These are phyloP conservation scores for Coemansia sp. DNA, from an alignment of 192 early-diverging fungal genomes.

Conservation along the genomic window DNA sequence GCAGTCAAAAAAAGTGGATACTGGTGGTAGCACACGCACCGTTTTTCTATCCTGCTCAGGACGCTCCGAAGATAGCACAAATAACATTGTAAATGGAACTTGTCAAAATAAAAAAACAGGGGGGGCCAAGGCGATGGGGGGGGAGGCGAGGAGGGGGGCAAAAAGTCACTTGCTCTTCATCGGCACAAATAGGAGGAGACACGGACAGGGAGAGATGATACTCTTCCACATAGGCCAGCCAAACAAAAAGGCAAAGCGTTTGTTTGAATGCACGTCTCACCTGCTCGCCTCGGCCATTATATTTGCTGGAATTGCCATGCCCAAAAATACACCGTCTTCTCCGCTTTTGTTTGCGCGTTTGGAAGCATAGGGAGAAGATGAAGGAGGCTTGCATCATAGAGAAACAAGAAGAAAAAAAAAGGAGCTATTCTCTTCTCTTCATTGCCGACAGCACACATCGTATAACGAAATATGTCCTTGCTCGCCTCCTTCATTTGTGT, in stretches of 20 bases:
- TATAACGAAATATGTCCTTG: neutral
- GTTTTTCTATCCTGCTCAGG: neutral
- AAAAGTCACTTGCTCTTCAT: neutral
- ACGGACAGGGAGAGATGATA: neutral
- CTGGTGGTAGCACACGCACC: neutral
- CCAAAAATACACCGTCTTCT: neutral
- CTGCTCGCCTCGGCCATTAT: neutral
- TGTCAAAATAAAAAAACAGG: neutral
- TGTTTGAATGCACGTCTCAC: neutral
- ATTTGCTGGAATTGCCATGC: constrained; percentile 1
- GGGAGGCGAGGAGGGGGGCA: neutral
- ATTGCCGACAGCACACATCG: neutral
- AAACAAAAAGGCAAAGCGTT: neutral
- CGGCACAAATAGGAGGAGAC: neutral
- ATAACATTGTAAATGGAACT: neutral
- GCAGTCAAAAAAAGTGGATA: neutral
- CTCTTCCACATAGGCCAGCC: too few relatives aligned
- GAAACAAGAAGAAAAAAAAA: neutral
- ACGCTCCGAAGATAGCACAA: neutral
- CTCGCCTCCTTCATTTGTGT: neutral
- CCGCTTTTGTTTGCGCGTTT: neutral
- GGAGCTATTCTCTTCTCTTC: neutral
- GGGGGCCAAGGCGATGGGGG: neutral
- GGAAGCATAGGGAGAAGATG: neutral
- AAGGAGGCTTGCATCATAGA: neutral